These are phyloP conservation scores for Rhynchosporium agropyri DNA, from an alignment of 2,329 filamentous ascomycete species.

Conservation along the genomic window DNA sequence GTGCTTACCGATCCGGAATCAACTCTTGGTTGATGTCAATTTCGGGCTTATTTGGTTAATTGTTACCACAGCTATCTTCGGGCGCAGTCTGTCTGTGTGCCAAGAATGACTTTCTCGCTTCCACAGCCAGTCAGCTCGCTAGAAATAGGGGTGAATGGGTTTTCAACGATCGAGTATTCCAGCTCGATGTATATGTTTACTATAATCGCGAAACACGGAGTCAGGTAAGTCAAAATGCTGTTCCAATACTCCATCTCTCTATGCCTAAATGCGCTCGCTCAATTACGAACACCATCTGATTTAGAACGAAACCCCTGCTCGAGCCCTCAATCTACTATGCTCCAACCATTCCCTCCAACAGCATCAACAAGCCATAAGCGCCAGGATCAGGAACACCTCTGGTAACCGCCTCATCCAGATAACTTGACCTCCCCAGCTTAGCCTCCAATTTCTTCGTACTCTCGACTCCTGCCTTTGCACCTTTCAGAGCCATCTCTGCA, in stretches of 20 bases:
- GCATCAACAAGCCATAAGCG: constrained; percentile 51
- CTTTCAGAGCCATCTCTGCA: constrained; percentile 49
- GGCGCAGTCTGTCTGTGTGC: too few species aligned
- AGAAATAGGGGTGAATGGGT: too few species aligned
- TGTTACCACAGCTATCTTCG: too few species aligned
- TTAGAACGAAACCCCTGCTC: too few species aligned
- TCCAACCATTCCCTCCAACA: constrained; percentile 35
- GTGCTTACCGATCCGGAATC: too few species aligned
- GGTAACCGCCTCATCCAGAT: constrained; percentile 52
- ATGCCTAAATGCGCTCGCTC: too few species aligned
- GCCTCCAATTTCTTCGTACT: constrained; percentile 57
- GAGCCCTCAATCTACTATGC: neutral
- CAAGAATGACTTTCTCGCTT: neutral
- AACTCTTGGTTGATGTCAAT: neutral
- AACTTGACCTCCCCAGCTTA: constrained; percentile 56
- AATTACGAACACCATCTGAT: too few species aligned
- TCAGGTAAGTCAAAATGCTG: too few species aligned
- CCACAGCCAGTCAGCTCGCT: neutral
- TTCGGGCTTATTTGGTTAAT: neutral
- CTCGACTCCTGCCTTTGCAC: constrained; percentile 52
- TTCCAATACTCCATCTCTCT: too few species aligned
- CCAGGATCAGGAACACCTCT: constrained; percentile 58
- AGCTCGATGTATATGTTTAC: too few species aligned
- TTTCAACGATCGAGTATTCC: too few species aligned
- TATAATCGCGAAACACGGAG: too few species aligned